Evolutionary conservation across 306 rosid species (phyloP).

Genomic region (Albizia julibrissin): DNA sequence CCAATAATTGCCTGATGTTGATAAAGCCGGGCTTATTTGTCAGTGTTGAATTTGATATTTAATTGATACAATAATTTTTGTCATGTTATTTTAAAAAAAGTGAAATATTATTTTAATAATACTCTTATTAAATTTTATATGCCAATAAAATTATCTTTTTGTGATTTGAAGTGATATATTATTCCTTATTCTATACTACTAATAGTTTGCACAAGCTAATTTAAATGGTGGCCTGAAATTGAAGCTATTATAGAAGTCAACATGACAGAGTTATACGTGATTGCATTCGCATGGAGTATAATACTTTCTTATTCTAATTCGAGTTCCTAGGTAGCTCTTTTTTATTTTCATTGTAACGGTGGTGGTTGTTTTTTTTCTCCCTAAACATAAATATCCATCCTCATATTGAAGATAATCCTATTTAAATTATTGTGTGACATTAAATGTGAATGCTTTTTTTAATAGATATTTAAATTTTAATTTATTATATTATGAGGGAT

Average conservation of each 20-base stretch:
- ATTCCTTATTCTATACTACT: not conserved
- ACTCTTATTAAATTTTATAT: not conserved
- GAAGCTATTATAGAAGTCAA: not conserved
- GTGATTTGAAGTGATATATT: not conserved
- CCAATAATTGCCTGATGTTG: too few relatives aligned
- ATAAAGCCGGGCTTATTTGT: too few relatives aligned
- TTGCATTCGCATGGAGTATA: not conserved
- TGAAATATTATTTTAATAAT: too few relatives aligned
- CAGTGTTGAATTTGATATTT: too few relatives aligned
- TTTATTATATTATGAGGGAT: too few relatives aligned
- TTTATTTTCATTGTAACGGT: too few relatives aligned
- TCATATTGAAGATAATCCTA: too few relatives aligned
- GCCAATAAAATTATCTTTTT: not conserved
- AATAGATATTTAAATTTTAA: rapidly evolving
- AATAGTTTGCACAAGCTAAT: not conserved
- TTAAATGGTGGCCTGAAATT: not conserved
- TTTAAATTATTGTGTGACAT: rapidly evolving
- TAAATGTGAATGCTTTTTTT: too few relatives aligned
- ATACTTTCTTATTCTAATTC: not conserved
- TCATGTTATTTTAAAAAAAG: too few relatives aligned
- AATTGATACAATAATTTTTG: too few relatives aligned
- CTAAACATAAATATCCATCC: too few relatives aligned
- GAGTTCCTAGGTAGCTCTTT: not conserved
- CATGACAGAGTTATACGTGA: not conserved
- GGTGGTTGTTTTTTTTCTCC: too few relatives aligned